Base-by-base conservation (phyloP, 192 early-diverging fungal species). In the Spinellus fusiger region DNA sequence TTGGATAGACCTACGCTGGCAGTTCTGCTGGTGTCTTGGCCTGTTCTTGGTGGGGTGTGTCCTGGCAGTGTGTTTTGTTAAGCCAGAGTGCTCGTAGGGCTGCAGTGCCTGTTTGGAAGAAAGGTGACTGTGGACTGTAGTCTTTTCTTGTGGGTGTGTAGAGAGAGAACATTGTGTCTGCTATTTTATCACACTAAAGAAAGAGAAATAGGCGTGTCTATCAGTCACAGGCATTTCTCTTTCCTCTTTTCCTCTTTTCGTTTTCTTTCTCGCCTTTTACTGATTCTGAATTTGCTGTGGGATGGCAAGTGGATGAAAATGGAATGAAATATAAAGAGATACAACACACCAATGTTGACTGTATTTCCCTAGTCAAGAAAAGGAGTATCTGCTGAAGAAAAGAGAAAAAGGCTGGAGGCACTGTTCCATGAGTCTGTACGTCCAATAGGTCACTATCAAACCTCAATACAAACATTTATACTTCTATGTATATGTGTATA, bases 341-440 rank as follows among this genome's bases (percentile, higher is more conserved):
- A n/a, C n/a, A n/a, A n/a, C 40, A 44, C 3, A 5, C 4, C 40
- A 44, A n/a, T 44, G 48, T 32, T 59, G 25, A 23, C 5, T 13
- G 38, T 12, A 18, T 16, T 20, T 8, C 22, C 28, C 5, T 66
- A 82, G 80, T 73, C 80, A 57, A 56, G 55, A 22, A 77, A 77
- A 66, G 77, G 77, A 9, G 48, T 80, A 27, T 78, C 76, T 23
- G 71, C 71, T 48, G 75, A 73, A 33, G 78, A 80, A 37, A 83
- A 83, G 59, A 76, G 78, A 34, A 78, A 65, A 44, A 59, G 75
- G 54, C 54, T 83, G 4, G 38, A 74, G 49, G 67, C 65, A 27
- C 38, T 80, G 25, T 77, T 83, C 49, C 78, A 80, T 47, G 81
- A 83, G 59, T 71, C 73, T 10, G 81, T 83, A 79, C 57, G 53